Evolutionary conservation across 331 rosid genomes (phyloP).

Genomic region (Prunus yedoensis): DNA sequence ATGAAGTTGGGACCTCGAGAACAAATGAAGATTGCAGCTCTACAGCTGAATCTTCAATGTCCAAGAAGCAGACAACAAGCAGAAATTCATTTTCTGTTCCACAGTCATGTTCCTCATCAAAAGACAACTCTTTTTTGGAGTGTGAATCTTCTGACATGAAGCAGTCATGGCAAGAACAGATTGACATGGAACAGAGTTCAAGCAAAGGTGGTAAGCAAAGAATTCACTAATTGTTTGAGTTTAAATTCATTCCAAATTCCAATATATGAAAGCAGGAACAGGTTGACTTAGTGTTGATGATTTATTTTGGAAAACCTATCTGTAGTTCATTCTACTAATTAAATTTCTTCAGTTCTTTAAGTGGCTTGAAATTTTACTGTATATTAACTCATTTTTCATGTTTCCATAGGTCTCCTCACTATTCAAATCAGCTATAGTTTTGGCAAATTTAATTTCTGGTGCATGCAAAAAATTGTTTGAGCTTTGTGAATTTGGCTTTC

Average conservation of each 20-base stretch:
- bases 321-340: background rate
- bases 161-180: slow-evolving; percentile 47
- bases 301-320: background rate
- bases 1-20: slow-evolving; percentile 36
- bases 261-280: background rate
- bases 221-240: background rate
- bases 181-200: slow-evolving; percentile 52
- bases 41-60: slow-evolving; percentile 79
- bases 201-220: slow-evolving; percentile 51
- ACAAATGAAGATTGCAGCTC: slow-evolving; percentile 62
- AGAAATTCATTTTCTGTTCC: slow-evolving; percentile 73
- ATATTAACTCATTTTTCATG: background rate
- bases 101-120: slow-evolving; percentile 55
- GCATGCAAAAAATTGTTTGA: background rate
- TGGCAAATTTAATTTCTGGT: background rate
- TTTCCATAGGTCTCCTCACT: background rate
- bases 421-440: background rate
- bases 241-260: background rate
- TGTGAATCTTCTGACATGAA: slow-evolving; percentile 45
- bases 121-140: slow-evolving; percentile 20
- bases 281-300: background rate
- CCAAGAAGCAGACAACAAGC: slow-evolving; percentile 65
- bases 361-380: background rate
- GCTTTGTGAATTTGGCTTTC: background rate
- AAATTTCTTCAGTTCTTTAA: background rate